Evolutionary conservation across 345 rosid genomes (phyloP), one percentile per base, ranked within the genome.

Genomic region (Luvunga scandens): DNA sequence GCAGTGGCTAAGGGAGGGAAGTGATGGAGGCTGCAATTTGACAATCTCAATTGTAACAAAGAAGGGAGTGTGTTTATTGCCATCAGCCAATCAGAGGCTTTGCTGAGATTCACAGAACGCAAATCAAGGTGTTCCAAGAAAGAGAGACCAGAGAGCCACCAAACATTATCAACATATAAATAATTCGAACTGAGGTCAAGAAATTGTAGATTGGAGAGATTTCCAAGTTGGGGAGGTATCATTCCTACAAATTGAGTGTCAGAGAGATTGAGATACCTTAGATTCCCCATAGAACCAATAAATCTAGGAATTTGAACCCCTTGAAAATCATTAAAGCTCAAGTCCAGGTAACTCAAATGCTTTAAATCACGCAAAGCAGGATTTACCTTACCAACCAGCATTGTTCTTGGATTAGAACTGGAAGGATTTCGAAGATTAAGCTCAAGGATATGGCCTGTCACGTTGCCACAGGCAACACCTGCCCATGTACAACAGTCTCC

Each of bases 271-370:
- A 71, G 62, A 31, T 71, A 71, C 24, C 30, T 72, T 13, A 72
- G 14, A n/a, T 72, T 56, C 6, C 13, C 3, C 31, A 72, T 3
- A 22, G 30, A 72, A 30, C 50, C 73, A 39, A 65, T n/a, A 70
- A 77, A 85, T 27, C 9, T 19, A n/a, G 75, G 81, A 62, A 80
- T 21, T 22, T 27, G 33, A 77, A 74, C 9, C 48, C 50, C 50
- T 45, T 45, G 50, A 45, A 45, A 45, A 45, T 45, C 50, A 45
- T 45, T 45, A 45, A 60, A 34, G 64, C 85, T 75, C 0, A 85
- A 50, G 74, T 82, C 81, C 59, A 77, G 57, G 63, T 79, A 82
- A 72, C 22, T 6, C 21, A 22, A 56, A 4, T 42, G 48, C 48
- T 42, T 42, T 42, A 42, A 42, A 42, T 42, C 48, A 42, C 10